Conservation (phyloP, 768 basidiomycete species). For the Ramaria rubella region DNA sequence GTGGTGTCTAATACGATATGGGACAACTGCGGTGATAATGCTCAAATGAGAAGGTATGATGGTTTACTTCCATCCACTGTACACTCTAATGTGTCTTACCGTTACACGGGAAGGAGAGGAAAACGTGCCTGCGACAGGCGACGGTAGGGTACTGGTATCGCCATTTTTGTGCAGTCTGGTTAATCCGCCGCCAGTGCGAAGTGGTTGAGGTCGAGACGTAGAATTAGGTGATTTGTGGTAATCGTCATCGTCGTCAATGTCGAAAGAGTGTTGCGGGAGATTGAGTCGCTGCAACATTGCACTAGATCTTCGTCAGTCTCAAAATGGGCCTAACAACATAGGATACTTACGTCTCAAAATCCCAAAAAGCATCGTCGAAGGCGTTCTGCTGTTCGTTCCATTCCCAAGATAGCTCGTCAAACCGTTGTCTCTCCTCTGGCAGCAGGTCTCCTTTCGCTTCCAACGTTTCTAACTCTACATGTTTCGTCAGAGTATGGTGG, state of each 20-base stretch:
- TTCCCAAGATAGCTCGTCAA: neutral
- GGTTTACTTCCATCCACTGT: constrained; percentile 5
- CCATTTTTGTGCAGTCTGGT: neutral
- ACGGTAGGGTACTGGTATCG: neutral
- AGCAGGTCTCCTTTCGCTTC: neutral
- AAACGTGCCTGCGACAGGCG: neutral
- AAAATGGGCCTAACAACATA: neutral
- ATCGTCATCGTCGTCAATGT: neutral
- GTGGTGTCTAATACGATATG: neutral
- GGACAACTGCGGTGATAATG: neutral
- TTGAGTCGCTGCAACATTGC: constrained; percentile 1
- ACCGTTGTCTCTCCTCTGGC: neutral
- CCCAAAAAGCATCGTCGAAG: constrained; percentile 6
- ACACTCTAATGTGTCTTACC: constrained; percentile 1
- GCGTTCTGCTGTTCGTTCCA: neutral
- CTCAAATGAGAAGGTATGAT: neutral
- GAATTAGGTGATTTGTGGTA: neutral
- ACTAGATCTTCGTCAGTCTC: neutral
- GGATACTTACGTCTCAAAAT: constrained; percentile 1
- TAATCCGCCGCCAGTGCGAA: neutral
- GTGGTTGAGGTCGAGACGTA: neutral
- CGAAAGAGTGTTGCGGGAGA: neutral
- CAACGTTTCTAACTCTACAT: neutral
- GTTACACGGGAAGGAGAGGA: neutral
- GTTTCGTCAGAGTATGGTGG: neutral